These are phyloP conservation scores for Penicillium crustosum DNA, from an alignment of 2,329 filamentous ascomycete species.

Conservation along the genomic window DNA sequence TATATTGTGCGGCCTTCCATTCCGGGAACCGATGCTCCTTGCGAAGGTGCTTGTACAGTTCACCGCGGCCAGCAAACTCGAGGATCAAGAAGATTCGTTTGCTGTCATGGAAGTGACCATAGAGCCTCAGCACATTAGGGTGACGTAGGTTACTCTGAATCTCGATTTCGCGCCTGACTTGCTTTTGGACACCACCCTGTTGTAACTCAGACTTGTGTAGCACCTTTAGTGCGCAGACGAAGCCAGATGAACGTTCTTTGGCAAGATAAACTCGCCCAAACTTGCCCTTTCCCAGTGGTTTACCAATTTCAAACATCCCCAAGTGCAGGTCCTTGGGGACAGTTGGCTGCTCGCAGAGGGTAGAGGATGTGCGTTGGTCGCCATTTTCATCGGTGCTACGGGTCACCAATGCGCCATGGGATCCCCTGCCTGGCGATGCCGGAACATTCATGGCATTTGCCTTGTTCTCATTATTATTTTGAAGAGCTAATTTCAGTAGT, in stretches of 20 bases:
- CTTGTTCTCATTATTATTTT: conserved; percentile 68
- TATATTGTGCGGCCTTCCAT: conserved; percentile 82
- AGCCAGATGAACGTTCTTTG: conserved; percentile 73
- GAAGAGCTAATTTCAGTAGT: conserved; percentile 80
- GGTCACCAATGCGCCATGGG: conserved; percentile 40
- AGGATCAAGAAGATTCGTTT: conserved; percentile 86
- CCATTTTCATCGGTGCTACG: conserved; percentile 50
- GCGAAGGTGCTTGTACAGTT: conserved; percentile 83
- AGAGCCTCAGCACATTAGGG: conserved; percentile 79
- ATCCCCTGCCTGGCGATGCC: conserved; percentile 66
- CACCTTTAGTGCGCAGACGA: conserved; percentile 84
- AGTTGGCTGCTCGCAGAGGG: conserved; percentile 58
- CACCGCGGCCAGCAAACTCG: conserved; percentile 81
- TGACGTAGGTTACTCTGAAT: conserved; percentile 86
- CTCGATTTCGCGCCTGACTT: conserved; percentile 83
- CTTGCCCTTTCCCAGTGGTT: conserved; percentile 82
- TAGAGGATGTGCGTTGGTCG: conserved; percentile 37
- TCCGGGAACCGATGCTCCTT: conserved; percentile 78
- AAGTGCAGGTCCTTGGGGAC: conserved; percentile 69
- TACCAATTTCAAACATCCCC: conserved; percentile 91
- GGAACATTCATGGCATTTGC: conserved; percentile 53
- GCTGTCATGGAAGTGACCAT: conserved; percentile 84
- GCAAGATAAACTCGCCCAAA: conserved; percentile 85
- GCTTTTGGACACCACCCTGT: conserved; percentile 79
- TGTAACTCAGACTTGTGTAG: conserved; percentile 81